Evolutionary conservation across 1,284 basidiomycete species (phyloP).

Genomic region (Fomitopsis pinicola): DNA sequence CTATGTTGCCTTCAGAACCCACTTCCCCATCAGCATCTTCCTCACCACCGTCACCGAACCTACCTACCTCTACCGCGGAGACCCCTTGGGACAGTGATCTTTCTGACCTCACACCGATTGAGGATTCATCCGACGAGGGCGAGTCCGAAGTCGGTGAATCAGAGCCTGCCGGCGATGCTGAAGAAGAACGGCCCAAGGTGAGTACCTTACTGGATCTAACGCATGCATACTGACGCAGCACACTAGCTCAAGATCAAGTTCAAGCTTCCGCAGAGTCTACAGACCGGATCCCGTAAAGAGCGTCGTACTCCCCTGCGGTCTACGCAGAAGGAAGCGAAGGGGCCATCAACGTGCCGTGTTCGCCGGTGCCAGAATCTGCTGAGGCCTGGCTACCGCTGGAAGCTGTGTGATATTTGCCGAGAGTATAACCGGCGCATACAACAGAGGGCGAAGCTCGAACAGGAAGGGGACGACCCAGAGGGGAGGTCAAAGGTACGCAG

Average conservation of each 20-base stretch:
- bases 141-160: constrained; percentile 16
- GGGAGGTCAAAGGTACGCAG: constrained; percentile 3
- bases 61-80: not conserved
- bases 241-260: constrained; percentile 3
- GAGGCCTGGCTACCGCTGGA: constrained; percentile 17
- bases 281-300: not conserved
- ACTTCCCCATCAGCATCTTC: not conserved
- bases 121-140: constrained; percentile 15
- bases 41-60: not conserved
- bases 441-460: not conserved
- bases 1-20: not conserved
- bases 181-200: constrained; percentile 3
- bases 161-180: constrained; percentile 1
- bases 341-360: constrained; percentile 9
- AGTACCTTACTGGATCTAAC: not conserved
- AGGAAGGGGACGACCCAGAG: not conserved
- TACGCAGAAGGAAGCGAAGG: not conserved
- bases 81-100: constrained; percentile 17
- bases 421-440: constrained; percentile 24
- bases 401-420: constrained; percentile 32
- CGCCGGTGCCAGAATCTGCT: constrained; percentile 14
- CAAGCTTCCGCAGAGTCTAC: not conserved
- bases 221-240: not conserved
- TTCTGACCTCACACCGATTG: constrained; percentile 21
- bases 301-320: not conserved